phyloP scores from a whole-genome alignment of 371 early-diverging fungal species.

The Mortierella sp. region DNA sequence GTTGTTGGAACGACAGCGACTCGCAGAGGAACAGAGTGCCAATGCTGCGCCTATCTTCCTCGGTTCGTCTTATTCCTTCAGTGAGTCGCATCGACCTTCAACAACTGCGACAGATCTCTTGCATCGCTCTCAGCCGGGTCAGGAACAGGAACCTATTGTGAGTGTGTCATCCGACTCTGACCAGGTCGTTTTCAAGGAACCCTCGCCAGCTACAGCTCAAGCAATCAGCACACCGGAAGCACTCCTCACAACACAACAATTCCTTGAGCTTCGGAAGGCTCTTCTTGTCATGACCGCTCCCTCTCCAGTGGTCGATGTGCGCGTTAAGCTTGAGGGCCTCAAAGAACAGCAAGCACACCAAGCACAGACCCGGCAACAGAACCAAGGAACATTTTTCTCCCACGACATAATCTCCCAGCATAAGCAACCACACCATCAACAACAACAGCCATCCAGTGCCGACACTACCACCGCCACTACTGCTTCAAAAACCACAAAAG shows the following conservation, averaged over 20 bases:
- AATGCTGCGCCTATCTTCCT: conserved; percentile 1
- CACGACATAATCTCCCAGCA: neutral
- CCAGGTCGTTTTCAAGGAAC: neutral
- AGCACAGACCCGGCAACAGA: conserved; percentile 66
- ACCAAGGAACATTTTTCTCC: neutral
- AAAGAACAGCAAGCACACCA: conserved; percentile 65
- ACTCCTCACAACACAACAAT: conserved; percentile 66
- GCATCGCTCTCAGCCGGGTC: neutral
- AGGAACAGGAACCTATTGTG: neutral
- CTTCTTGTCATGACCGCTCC: conserved; percentile 69
- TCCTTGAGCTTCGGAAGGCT: conserved; percentile 71
- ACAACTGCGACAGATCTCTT: neutral
- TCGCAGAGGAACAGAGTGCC: conserved; percentile 6
- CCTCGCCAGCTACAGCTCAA: conserved; percentile 2
- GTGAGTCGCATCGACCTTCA: neutral
- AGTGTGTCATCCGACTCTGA: neutral
- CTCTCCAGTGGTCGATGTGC: conserved; percentile 71
- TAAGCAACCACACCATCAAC: neutral
- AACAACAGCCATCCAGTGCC: neutral
- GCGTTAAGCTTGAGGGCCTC: conserved; percentile 72
- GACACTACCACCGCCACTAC: conserved; percentile 61
- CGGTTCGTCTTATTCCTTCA: neutral
- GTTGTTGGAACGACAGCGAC: conserved; percentile 32
- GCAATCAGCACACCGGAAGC: conserved; percentile 28
- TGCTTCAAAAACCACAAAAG: conserved; percentile 65